Evolutionary conservation across 345 rosid genomes (phyloP).

Genomic region (Eucalyptus globulus): DNA sequence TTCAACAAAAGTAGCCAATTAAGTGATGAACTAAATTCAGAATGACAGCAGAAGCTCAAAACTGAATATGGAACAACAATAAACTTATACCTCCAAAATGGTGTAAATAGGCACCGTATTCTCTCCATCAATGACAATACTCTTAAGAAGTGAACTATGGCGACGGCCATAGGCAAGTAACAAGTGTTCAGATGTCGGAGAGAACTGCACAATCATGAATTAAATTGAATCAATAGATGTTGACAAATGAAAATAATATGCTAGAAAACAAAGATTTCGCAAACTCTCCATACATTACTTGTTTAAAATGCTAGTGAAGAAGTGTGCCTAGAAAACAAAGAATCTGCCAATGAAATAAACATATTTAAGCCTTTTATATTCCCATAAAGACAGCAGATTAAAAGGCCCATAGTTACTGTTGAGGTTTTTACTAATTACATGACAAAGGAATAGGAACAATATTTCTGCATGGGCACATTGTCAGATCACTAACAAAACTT

Average conservation of each 20-base stretch:
- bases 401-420: neutral
- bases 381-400: neutral
- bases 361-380: neutral
- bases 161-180: constrained; percentile 96
- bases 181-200: constrained; percentile 93
- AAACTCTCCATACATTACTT: neutral
- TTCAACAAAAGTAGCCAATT: neutral
- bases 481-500: neutral
- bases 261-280: neutral
- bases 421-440: neutral
- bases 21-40: neutral
- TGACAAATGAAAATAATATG: neutral
- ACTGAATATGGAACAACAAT: neutral
- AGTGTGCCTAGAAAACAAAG: neutral
- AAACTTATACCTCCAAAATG: constrained; percentile 66
- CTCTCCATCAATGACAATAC: constrained; percentile 83
- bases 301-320: neutral
- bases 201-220: constrained; percentile 55
- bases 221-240: neutral
- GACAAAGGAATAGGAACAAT: neutral
- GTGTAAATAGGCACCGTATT: constrained; percentile 76
- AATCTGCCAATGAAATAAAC: neutral
- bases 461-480: neutral
- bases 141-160: constrained; percentile 82
- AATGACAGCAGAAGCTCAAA: neutral